phyloP scores from a whole-genome alignment of 2,329 filamentous ascomycete species.

The Epichloe bromicola region DNA sequence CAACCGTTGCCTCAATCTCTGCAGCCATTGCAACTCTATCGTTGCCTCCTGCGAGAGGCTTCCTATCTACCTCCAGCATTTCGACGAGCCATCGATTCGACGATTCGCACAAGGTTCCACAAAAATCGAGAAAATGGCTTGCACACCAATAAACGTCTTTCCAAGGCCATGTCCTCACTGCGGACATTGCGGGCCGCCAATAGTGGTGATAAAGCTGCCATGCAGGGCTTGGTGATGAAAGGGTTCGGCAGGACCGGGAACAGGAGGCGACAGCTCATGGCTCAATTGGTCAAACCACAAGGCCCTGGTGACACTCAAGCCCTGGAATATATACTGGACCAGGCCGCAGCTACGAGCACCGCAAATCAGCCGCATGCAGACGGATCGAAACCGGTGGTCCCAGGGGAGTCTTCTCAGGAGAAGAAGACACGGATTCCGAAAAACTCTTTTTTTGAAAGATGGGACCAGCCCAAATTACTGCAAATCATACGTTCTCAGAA shows the following conservation, averaged over 20 bases:
- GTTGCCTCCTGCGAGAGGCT: conserved; percentile 46
- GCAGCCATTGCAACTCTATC: conserved; percentile 31
- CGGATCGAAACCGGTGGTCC: neutral
- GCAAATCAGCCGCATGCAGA: neutral
- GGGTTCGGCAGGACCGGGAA: conserved; percentile 41
- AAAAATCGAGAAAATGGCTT: conserved; percentile 19
- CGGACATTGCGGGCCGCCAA: conserved; percentile 40
- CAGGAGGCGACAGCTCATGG: conserved; percentile 34
- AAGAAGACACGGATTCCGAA: conserved; percentile 3
- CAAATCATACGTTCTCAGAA: conserved; percentile 30
- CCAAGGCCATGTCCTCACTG: conserved; percentile 29
- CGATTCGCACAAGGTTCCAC: conserved; percentile 35
- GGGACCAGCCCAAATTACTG: conserved; percentile 33
- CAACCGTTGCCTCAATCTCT: conserved; percentile 13
- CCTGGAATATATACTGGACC: conserved; percentile 22
- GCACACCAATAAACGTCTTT: conserved; percentile 19
- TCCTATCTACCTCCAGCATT: conserved; percentile 45
- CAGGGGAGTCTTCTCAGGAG: neutral
- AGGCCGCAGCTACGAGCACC: neutral
- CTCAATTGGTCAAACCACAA: conserved; percentile 22
- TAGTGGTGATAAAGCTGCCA: conserved; percentile 31
- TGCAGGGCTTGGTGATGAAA: conserved; percentile 33
- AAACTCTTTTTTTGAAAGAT: conserved; percentile 31
- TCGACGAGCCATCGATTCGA: conserved; percentile 27
- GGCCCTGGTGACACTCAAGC: conserved; percentile 27